phyloP scores from a whole-genome alignment of 2,329 filamentous ascomycete species.

The Hysterium pulicare region DNA sequence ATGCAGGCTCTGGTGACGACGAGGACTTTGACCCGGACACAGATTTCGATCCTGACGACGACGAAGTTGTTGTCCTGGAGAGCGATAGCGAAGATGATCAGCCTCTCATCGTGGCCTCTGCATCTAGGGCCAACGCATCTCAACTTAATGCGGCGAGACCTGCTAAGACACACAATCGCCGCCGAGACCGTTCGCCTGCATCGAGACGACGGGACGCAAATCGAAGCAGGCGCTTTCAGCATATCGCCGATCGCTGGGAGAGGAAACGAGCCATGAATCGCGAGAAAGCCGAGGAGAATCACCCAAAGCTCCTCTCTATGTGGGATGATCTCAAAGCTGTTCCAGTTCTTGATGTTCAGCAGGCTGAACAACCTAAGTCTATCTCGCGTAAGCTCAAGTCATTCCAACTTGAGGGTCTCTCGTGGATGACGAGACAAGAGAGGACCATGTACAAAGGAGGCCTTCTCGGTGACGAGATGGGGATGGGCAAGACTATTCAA shows the following conservation, averaged over 20 bases:
- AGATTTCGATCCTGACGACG: conserved; percentile 14
- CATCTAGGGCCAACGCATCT: conserved; percentile 9
- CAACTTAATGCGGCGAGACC: not conserved
- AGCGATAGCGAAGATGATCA: conserved; percentile 29
- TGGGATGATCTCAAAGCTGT: conserved; percentile 73
- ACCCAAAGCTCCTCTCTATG: conserved; percentile 79
- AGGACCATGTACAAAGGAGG: conserved; percentile 81
- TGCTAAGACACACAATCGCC: conserved; percentile 13
- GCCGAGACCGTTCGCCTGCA: conserved; percentile 22
- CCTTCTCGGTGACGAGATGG: conserved; percentile 95
- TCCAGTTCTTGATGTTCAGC: conserved; percentile 61
- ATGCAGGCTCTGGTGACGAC: conserved; percentile 21
- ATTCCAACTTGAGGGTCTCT: conserved; percentile 89
- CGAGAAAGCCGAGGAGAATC: conserved; percentile 66
- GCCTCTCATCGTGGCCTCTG: conserved; percentile 16
- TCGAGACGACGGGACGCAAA: no score
- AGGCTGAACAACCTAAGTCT: conserved; percentile 67
- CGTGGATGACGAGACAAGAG: conserved; percentile 94
- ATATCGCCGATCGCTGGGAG: conserved; percentile 40
- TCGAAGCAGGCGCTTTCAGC: conserved; percentile 22
- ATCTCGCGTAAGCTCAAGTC: conserved; percentile 85
- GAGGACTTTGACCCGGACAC: conserved; percentile 13
- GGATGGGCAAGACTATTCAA: conserved; percentile 97
- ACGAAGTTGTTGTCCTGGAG: conserved; percentile 7
- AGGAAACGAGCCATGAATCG: conserved; percentile 53